Percentiles rank a stretch among this genome's conserved stretches.
Conservation (phyloP, 345 rosid species). For the Ceriops tagal region DNA sequence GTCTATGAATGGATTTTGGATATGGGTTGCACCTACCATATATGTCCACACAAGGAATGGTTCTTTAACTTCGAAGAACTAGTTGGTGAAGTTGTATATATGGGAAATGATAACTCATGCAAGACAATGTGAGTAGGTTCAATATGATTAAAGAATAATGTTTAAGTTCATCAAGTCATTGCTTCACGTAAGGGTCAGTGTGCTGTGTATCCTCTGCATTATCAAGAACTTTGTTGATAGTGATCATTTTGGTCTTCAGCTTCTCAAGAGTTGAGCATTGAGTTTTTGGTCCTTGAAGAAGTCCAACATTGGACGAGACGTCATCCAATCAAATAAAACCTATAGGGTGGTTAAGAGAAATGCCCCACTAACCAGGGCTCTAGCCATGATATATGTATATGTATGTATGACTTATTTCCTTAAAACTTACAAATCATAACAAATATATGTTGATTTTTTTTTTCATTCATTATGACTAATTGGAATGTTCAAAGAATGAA, state of each 20-base stretch:
- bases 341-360: not conserved
- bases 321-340: not conserved
- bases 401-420: no score
- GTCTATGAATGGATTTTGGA: no score
- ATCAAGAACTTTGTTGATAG: not conserved
- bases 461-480: no score
- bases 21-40: no score
- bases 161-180: not conserved
- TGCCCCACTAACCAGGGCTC: not conserved
- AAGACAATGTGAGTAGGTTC: no score
- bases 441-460: no score
- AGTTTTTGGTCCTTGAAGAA: not conserved
- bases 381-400: not conserved
- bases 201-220: not conserved
- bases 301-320: not conserved
- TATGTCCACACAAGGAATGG: no score
- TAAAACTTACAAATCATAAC: no score
- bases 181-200: not conserved
- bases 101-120: no score
- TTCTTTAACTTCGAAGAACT: no score
- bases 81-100: no score
- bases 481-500: no score
- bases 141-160: not conserved
- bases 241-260: not conserved
- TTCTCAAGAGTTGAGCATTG: not conserved